Conservation (phyloP, 495 filamentous ascomycete species). For the Penicillium desertorum region DNA sequence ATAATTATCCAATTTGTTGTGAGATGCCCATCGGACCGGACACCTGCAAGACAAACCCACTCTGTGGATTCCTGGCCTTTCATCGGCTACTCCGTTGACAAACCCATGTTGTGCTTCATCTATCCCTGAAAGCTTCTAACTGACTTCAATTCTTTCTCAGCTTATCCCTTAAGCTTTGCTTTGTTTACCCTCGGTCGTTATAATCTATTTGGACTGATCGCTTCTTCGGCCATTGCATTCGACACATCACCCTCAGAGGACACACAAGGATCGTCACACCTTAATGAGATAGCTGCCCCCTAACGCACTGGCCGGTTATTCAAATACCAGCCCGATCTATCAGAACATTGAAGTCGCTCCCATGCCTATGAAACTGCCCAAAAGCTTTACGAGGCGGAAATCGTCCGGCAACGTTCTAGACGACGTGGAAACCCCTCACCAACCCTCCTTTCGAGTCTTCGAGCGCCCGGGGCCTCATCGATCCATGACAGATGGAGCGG, state of each 20-base stretch:
- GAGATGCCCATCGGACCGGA: conserved; percentile 20
- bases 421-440: conserved; percentile 49
- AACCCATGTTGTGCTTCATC: conserved; percentile 17
- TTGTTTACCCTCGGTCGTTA: conserved; percentile 2
- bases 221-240: conserved; percentile 18
- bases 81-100: conserved; percentile 26
- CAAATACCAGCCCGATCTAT: not conserved
- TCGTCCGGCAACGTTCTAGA: conserved; percentile 65
- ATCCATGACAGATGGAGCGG: conserved; percentile 52
- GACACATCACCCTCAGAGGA: conserved; percentile 25
- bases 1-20: conserved; percentile 11
- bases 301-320: conserved; percentile 1
- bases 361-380: conserved; percentile 72
- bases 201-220: conserved; percentile 22
- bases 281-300: conserved; percentile 18
- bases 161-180: conserved; percentile 4
- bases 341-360: conserved; percentile 10
- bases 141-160: conserved; percentile 16
- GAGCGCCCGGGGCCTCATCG: conserved; percentile 50
- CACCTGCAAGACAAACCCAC: conserved; percentile 21
- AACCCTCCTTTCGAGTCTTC: conserved; percentile 60
- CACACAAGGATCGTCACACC: conserved; percentile 1
- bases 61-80: conserved; percentile 28
- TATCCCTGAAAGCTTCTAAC: conserved; percentile 12
- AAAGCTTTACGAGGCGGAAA: conserved; percentile 64